Base-by-base conservation (phyloP, 225 moss, liverwort and hornwort species). In the Antitrichia curtipendula region DNA sequence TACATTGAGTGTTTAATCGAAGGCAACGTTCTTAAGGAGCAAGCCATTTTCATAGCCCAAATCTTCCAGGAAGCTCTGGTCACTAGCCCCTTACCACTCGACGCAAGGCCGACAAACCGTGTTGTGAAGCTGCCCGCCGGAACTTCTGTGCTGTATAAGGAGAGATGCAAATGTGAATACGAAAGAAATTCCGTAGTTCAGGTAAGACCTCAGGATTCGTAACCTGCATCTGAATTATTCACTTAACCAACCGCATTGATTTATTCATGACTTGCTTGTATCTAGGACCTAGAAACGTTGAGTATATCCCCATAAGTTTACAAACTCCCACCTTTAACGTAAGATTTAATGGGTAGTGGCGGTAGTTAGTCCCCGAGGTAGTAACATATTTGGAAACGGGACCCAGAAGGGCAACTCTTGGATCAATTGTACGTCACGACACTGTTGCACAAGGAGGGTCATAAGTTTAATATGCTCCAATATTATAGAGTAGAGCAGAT, bases 111-210 rank as follows among this genome's bases (percentile, higher is more conserved):
- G 22, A 86, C 80, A 78, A 95, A 96, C 88, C 77, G 87, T 83
- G 90, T 98, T 78, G 91, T 93, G 85, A 94, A 95, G 90, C 87
- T 98, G 43, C 98, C 98, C 43, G 82, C 90, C 45, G 90, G 92
- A 54, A 90, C 84, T 66, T 94, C 92, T 78, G 86, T 92, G 43
- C 63, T 95, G 62, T 90, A 94, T 19, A 91, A 91, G 79, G 95
- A 94, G 53, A 79, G 86, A 38, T 95, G 94, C 85, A 96, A 93
- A 89, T 95, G 95, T 87, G 90, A 92, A 49, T 82, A 88, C 50
- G 96, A 98, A 87, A 93, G 91, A 80, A 96, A 96, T 60, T 98
- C 96, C 40, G 96, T 95, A 6, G 96, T 95, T 77, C 92, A 95
- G 93, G 95, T 94, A 92, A 68, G 61, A 60, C 25, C 53, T 56